These are phyloP conservation scores for Rhodotorula diobovata DNA, from an alignment of 768 basidiomycete genomes.

Conservation along the genomic window DNA sequence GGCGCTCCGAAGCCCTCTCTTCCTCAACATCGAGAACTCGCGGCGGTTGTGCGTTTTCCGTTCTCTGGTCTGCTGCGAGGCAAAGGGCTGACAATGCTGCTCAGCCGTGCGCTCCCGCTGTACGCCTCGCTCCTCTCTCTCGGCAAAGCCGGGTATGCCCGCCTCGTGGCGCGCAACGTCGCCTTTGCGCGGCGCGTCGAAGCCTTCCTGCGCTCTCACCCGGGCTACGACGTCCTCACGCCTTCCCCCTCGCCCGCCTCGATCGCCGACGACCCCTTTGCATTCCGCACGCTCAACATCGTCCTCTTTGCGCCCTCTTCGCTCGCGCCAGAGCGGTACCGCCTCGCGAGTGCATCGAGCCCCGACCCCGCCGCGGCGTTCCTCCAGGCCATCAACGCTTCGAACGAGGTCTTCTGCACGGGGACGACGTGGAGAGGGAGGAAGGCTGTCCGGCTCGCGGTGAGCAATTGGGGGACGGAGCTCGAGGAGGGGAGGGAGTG, in stretches of 20 bases:
- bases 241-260: slow-evolving; percentile 13
- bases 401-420: slow-evolving; percentile 48
- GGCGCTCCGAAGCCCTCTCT: slow-evolving; percentile 48
- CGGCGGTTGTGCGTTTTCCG: slow-evolving; percentile 45
- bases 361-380: slow-evolving; percentile 30
- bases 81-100: neutral
- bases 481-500: slow-evolving; percentile 37
- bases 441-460: slow-evolving; percentile 50
- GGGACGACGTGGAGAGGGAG: slow-evolving; percentile 48
- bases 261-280: neutral
- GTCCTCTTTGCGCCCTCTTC: slow-evolving; percentile 36
- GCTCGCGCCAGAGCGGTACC: slow-evolving; percentile 1
- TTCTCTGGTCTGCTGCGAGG: rapidly evolving
- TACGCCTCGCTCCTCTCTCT: slow-evolving; percentile 49
- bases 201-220: slow-evolving; percentile 42
- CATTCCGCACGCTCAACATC: slow-evolving; percentile 38
- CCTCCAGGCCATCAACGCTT: slow-evolving; percentile 47
- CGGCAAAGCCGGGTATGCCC: slow-evolving; percentile 49
- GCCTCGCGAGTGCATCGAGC: neutral
- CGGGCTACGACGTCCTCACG: slow-evolving; percentile 44
- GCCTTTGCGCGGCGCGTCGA: slow-evolving; percentile 47
- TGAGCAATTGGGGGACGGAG: slow-evolving; percentile 48
- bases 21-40: slow-evolving; percentile 51
- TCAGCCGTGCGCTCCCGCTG: slow-evolving; percentile 49
- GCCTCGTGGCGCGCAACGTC: slow-evolving; percentile 49